Conservation (phyloP, 768 basidiomycete genomes). For the Mycena galericulata region DNA sequence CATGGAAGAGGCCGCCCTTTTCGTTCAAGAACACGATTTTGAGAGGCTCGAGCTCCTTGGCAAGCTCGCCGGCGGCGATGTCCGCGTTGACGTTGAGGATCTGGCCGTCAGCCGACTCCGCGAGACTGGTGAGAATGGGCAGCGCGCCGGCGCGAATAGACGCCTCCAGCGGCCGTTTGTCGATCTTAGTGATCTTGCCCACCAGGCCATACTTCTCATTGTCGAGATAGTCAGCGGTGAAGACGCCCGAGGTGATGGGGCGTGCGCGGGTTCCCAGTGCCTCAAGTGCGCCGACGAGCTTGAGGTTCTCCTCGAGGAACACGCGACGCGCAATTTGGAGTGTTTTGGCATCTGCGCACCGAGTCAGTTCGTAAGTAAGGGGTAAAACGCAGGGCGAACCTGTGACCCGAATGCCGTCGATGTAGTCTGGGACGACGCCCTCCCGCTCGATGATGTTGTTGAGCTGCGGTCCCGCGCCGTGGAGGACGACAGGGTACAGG, state of each 20-base stretch:
- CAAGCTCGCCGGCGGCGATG: conserved; percentile 96
- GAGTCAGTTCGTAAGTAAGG: conserved; percentile 5
- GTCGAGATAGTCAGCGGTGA: conserved; percentile 97
- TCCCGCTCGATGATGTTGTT: conserved; percentile 94
- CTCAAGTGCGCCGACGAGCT: conserved; percentile 93
- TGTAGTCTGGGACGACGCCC: conserved; percentile 96
- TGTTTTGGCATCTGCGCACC: conserved; percentile 87
- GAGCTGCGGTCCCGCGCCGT: conserved; percentile 95
- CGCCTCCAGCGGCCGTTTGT: conserved; percentile 97
- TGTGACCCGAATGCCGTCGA: conserved; percentile 97
- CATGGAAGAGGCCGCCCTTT: conserved; percentile 98
- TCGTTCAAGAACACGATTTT: conserved; percentile 99
- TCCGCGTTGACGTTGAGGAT: conserved; percentile 99
- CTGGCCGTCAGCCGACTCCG: conserved; percentile 96
- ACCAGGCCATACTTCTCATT: conserved; percentile 95
- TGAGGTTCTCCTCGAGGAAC: conserved; percentile 97
- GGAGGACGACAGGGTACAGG: conserved; percentile 96
- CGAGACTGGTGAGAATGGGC: conserved; percentile 94
- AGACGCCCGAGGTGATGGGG: conserved; percentile 97
- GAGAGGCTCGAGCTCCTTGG: conserved; percentile 97
- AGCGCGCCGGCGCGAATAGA: conserved; percentile 96
- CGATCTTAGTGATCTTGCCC: conserved; percentile 93
- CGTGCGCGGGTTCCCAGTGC: conserved; percentile 95
- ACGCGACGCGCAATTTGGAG: conserved; percentile 94
- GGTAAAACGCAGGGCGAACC: conserved; percentile 58